Conservation (phyloP, 169 alveolate species). For the Perkinsus chesapeaki region DNA sequence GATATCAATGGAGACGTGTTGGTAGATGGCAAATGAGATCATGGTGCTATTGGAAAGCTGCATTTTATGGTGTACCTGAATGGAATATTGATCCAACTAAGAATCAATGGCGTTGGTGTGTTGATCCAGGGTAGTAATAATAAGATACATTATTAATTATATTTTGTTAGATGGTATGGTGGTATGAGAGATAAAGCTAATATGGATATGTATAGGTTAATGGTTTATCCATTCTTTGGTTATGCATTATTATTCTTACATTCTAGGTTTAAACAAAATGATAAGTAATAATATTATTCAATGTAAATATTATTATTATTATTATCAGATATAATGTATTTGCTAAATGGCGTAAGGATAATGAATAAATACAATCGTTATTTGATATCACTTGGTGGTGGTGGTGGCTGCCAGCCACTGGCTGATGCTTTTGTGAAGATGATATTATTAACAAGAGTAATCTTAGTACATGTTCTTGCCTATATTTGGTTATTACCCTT, state of each 20-base stretch:
- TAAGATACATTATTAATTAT: no score
- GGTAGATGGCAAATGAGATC: neutral
- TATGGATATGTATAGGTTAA: neutral
- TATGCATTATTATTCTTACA: neutral
- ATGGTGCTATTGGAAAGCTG: neutral
- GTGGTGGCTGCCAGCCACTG: neutral
- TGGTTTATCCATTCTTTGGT: neutral
- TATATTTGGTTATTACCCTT: no score
- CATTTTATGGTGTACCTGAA: neutral
- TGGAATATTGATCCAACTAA: neutral
- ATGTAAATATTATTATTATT: neutral
- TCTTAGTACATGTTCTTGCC: no score
- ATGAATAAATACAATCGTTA: neutral
- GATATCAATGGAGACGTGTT: neutral
- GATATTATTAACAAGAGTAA: no score
- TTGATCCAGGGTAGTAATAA: neutral
- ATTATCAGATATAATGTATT: neutral
- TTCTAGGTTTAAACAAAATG: neutral
- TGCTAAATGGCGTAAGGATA: neutral
- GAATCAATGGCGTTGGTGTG: slow-evolving; percentile 1
- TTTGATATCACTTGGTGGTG: neutral
- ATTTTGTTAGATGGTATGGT: slow-evolving; percentile 3
- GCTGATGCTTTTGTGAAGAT: no score
- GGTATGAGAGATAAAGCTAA: neutral
- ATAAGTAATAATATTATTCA: neutral